Percentiles rank a stretch among this genome's conserved stretches.
Evolutionary conservation across 768 basidiomycete species (phyloP).

Genomic region (Mycena venus): DNA sequence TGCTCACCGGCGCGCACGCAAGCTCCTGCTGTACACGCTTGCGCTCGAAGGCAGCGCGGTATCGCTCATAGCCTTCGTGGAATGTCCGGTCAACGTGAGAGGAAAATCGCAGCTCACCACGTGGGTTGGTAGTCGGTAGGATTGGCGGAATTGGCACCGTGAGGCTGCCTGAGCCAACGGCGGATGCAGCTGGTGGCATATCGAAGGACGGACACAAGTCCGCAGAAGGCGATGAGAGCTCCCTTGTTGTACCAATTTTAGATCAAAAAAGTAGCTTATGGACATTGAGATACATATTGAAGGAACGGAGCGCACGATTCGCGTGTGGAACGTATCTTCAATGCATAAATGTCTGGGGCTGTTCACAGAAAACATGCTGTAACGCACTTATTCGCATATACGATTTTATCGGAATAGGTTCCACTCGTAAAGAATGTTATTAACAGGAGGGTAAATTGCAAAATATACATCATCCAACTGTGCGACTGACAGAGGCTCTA

Average conservation of each 20-base stretch:
- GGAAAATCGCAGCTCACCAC: conserved; percentile 97
- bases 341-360: too few species aligned
- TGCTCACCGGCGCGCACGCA: too few species aligned
- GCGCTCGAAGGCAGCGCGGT: conserved; percentile 89
- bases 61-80: conserved; percentile 92
- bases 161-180: conserved; percentile 31
- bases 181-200: too few species aligned
- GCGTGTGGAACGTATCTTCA: conserved; percentile 95
- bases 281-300: conserved; percentile 98
- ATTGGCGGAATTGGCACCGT: conserved; percentile 79
- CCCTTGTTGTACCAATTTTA: too few species aligned
- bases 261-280: conserved; percentile 81
- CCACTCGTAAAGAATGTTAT: conserved; percentile 99
- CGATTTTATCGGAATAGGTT: conserved; percentile 96
- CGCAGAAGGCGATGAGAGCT: conserved; percentile 41
- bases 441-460: too few species aligned
- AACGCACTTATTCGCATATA: conserved; percentile 93
- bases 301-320: conserved; percentile 89
- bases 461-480: too few species aligned
- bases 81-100: conserved; percentile 87
- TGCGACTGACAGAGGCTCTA: too few species aligned
- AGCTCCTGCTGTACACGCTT: conserved; percentile 78
- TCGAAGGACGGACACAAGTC: too few species aligned
- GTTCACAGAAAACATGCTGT: conserved; percentile 13
- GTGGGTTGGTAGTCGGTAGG: conserved; percentile 89